phyloP scores from a whole-genome alignment of 73 alveolate genomes.

The Urostyla sp. region DNA sequence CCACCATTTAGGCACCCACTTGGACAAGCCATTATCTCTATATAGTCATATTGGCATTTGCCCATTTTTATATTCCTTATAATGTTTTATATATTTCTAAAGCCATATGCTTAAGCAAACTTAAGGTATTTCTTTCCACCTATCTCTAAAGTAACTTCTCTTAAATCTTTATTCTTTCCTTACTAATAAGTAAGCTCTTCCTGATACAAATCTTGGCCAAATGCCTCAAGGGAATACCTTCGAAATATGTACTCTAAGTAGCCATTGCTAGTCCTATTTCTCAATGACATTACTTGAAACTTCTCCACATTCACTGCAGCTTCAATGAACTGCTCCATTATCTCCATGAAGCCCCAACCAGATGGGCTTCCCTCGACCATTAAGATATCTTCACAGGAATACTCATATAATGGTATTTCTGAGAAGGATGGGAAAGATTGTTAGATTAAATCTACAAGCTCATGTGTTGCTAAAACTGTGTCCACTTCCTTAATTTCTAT shows the following conservation, averaged over 20 bases:
- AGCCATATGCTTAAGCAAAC: constrained; percentile 93
- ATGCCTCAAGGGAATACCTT: constrained; percentile 77
- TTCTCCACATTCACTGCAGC: constrained; percentile 3
- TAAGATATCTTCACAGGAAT: background rate
- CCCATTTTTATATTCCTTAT: constrained; percentile 83
- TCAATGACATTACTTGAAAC: background rate
- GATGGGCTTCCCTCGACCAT: constrained; percentile 40
- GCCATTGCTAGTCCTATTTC: constrained; percentile 81
- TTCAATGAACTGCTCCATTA: constrained; percentile 43
- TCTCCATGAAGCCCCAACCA: constrained; percentile 55
- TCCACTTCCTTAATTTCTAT: constrained; percentile 74
- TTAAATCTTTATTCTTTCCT: constrained; percentile 86
- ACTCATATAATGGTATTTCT: background rate
- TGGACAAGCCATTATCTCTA: constrained; percentile 99
- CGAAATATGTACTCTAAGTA: constrained; percentile 83
- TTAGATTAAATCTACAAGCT: constrained; percentile 67
- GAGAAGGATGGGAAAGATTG: background rate
- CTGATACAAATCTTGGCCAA: constrained; percentile 56
- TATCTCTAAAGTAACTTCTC: constrained; percentile 76
- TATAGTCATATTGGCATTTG: constrained; percentile 89
- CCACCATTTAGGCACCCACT: constrained; percentile 99
- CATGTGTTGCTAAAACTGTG: constrained; percentile 86
- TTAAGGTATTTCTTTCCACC: constrained; percentile 65
- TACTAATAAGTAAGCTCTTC: constrained; percentile 41
- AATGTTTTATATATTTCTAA: constrained; percentile 93